A percentile compares a stretch with the other conserved stretches of the same genome.
Evolutionary conservation across 1,284 basidiomycete genomes (phyloP).

Genomic region (Blastosporella zonata): DNA sequence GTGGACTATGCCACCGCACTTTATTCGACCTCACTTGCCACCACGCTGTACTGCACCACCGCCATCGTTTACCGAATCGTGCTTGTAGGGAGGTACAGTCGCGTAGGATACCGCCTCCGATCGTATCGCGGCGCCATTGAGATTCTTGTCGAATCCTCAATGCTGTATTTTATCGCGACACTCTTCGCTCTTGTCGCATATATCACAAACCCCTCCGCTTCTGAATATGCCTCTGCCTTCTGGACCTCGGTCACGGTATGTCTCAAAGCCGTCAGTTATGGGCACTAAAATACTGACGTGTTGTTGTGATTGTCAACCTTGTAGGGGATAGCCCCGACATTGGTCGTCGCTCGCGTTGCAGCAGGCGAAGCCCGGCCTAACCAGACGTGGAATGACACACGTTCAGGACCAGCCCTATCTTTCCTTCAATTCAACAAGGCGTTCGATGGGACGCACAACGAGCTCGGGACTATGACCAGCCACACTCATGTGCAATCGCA

Average conservation of each 20-base stretch:
- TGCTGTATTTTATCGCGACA: constrained; percentile 18
- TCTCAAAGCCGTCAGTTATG: not conserved
- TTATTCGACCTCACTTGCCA: constrained; percentile 17
- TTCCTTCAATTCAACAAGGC: constrained; percentile 16
- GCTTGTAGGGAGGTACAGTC: constrained; percentile 6
- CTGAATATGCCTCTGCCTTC: constrained; percentile 18
- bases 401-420: constrained; percentile 4
- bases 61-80: constrained; percentile 17
- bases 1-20: constrained; percentile 20
- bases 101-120: constrained; percentile 3
- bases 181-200: constrained; percentile 18
- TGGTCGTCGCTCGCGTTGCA: constrained; percentile 18
- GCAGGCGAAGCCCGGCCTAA: constrained; percentile 15
- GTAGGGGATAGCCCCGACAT: constrained; percentile 21
- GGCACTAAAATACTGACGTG: not conserved
- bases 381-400: constrained; percentile 13
- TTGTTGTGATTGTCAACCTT: not conserved
- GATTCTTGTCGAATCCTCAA: constrained; percentile 18
- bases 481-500: constrained; percentile 3
- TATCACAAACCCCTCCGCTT: constrained; percentile 14
- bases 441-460: constrained; percentile 1
- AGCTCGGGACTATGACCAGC: constrained; percentile 6
- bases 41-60: constrained; percentile 17
- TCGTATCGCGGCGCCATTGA: constrained; percentile 17
- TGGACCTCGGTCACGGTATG: constrained; percentile 17